A percentile compares a stretch with the other conserved stretches of the same genome.
phyloP scores from a whole-genome alignment of 2,329 filamentous ascomycete genomes.

The Clonostachys sp. region DNA sequence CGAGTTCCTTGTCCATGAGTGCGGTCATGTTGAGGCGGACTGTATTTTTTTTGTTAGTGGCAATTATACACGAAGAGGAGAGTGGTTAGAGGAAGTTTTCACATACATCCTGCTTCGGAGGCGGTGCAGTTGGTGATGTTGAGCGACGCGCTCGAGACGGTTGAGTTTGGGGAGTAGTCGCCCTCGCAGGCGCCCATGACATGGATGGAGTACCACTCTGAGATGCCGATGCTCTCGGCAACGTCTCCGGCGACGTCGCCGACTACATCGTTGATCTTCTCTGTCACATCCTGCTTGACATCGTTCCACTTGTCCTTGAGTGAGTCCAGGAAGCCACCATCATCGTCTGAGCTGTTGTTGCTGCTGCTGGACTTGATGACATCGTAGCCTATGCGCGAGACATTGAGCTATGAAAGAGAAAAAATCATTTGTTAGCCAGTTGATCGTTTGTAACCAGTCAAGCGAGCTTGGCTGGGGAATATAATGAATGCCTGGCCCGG shows the following conservation, averaged over 20 bases:
- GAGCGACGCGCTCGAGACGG: constrained; percentile 24
- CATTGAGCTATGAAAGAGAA: constrained; percentile 22
- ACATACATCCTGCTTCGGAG: constrained; percentile 30
- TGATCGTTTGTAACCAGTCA: not conserved
- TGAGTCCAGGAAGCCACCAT: constrained; percentile 18
- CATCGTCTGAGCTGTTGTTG: constrained; percentile 11
- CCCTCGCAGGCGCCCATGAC: constrained; percentile 42
- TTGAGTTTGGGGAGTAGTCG: constrained; percentile 36
- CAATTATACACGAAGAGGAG: not conserved
- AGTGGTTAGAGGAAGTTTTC: not conserved
- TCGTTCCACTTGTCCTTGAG: constrained; percentile 20
- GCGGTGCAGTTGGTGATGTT: constrained; percentile 40
- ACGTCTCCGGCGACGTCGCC: constrained; percentile 33
- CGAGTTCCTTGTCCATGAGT: constrained; percentile 39
- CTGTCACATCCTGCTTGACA: constrained; percentile 24
- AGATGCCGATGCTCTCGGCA: constrained; percentile 36
- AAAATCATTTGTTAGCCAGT: constrained; percentile 1
- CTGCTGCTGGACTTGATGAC: constrained; percentile 13
- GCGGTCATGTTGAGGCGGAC: constrained; percentile 40
- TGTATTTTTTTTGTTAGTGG: constrained; percentile 5
- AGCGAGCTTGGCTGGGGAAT: not conserved
- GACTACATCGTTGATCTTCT: constrained; percentile 30
- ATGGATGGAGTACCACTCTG: constrained; percentile 47
- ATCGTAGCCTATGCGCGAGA: constrained; percentile 29
- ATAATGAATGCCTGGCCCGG: too few relatives aligned